These are phyloP conservation scores for Colletotrichum somersetense DNA, from an alignment of 2,329 filamentous ascomycete species.

Conservation along the genomic window DNA sequence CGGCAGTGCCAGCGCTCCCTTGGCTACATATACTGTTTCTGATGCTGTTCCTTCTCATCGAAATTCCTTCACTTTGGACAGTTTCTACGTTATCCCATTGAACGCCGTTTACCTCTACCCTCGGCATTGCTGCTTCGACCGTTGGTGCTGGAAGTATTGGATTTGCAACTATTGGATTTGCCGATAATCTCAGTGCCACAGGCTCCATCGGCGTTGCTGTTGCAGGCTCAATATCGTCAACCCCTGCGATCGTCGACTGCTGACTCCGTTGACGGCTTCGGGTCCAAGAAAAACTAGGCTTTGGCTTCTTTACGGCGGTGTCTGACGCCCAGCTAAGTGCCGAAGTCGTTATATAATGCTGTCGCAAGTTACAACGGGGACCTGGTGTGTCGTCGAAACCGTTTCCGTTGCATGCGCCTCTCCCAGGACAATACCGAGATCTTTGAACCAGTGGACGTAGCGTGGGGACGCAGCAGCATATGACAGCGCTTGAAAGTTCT, in stretches of 20 bases:
- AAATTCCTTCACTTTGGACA: not conserved
- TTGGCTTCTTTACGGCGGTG: constrained; percentile 15
- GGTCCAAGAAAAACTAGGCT: constrained; percentile 29
- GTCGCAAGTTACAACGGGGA: too few species aligned
- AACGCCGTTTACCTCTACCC: constrained; percentile 9
- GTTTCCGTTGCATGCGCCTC: not conserved
- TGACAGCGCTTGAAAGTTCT: constrained; percentile 55
- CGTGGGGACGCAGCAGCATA: constrained; percentile 56
- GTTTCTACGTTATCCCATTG: constrained; percentile 6
- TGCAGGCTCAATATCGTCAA: constrained; percentile 33
- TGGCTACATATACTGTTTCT: constrained; percentile 25
- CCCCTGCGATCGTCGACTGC: constrained; percentile 4
- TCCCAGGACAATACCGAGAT: not conserved
- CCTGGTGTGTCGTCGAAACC: not conserved
- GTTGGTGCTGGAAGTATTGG: not conserved
- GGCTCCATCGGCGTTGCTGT: not conserved
- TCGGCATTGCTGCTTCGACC: not conserved
- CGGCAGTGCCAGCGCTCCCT: not conserved
- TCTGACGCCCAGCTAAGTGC: constrained; percentile 26
- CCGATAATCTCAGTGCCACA: not conserved
- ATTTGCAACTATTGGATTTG: not conserved
- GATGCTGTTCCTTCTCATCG: not conserved
- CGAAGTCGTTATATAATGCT: constrained; percentile 6
- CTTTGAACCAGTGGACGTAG: constrained; percentile 47
- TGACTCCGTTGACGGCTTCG: constrained; percentile 29